phyloP scores from a whole-genome alignment of 768 basidiomycete species.

The Amanita jacksonii region DNA sequence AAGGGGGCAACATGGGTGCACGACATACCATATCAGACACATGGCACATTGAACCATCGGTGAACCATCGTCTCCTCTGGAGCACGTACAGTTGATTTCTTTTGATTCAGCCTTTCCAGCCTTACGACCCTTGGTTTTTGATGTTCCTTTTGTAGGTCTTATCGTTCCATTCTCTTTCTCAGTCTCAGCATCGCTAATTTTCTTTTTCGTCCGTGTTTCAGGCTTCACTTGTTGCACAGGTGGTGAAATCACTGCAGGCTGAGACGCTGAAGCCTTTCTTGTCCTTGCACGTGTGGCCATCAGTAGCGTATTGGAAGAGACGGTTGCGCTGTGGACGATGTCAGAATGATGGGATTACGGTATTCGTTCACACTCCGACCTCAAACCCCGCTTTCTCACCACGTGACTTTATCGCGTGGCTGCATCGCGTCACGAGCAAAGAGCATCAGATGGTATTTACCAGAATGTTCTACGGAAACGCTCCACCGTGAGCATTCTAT shows the following conservation, averaged over 20 bases:
- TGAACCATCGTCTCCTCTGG: slow-evolving; percentile 61
- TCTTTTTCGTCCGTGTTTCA: slow-evolving; percentile 7
- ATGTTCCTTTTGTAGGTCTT: slow-evolving; percentile 8
- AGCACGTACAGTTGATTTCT: slow-evolving; percentile 50
- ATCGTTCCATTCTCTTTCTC: slow-evolving; percentile 6
- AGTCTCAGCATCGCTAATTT: slow-evolving; percentile 3
- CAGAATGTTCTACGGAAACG: no score
- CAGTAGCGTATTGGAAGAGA: not conserved
- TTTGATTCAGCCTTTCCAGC: slow-evolving; percentile 10
- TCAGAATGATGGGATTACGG: not conserved
- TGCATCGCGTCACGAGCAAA: no score
- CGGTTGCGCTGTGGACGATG: not conserved
- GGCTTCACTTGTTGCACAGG: not conserved
- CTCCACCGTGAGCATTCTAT: no score
- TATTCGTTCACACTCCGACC: slow-evolving; percentile 4
- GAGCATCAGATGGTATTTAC: no score
- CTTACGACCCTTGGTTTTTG: slow-evolving; percentile 8
- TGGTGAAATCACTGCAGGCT: not conserved
- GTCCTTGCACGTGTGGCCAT: slow-evolving; percentile 7
- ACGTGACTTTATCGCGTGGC: no score
- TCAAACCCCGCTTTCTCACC: not conserved
- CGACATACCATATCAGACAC: slow-evolving; percentile 61
- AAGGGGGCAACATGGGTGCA: not conserved
- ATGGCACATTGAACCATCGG: slow-evolving; percentile 72
- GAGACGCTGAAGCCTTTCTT: slow-evolving; percentile 6